Conservation (phyloP, 2,329 filamentous ascomycete genomes). For the Aureobasidium sp. region DNA sequence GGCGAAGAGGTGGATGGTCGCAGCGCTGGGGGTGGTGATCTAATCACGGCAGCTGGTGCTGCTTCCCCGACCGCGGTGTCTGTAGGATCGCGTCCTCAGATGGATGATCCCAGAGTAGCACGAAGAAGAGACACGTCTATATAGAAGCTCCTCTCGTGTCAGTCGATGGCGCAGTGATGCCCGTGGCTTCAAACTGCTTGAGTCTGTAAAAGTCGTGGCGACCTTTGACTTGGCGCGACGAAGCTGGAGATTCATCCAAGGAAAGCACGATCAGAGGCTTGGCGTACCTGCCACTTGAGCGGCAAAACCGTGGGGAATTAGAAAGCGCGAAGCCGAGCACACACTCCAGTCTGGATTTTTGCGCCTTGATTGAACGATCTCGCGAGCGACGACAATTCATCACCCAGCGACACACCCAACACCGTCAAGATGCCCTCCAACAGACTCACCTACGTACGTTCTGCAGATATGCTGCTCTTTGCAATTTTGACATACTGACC, state of each 20-base stretch:
- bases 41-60: slow-evolving; percentile 14
- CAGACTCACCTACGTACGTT: slow-evolving; percentile 49
- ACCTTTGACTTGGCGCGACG: not conserved
- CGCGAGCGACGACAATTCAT: slow-evolving; percentile 13
- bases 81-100: not conserved
- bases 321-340: not conserved
- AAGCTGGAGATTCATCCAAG: not conserved
- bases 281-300: not conserved
- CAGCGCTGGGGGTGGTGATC: slow-evolving; percentile 8
- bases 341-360: slow-evolving; percentile 5
- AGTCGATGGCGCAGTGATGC: not conserved
- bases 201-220: slow-evolving; percentile 13
- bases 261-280: not conserved
- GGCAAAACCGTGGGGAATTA: not conserved
- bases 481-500: slow-evolving; percentile 27
- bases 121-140: not conserved
- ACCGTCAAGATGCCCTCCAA: slow-evolving; percentile 44
- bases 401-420: slow-evolving; percentile 19
- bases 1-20: not conserved
- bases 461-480: slow-evolving; percentile 12
- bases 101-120: not conserved
- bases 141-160: not conserved
- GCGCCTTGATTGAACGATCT: not conserved
- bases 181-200: slow-evolving; percentile 1
- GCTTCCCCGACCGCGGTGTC: slow-evolving; percentile 11